Evolutionary conservation across 2,329 filamentous ascomycete genomes (phyloP).

Genomic region (Penicillium sp.): DNA sequence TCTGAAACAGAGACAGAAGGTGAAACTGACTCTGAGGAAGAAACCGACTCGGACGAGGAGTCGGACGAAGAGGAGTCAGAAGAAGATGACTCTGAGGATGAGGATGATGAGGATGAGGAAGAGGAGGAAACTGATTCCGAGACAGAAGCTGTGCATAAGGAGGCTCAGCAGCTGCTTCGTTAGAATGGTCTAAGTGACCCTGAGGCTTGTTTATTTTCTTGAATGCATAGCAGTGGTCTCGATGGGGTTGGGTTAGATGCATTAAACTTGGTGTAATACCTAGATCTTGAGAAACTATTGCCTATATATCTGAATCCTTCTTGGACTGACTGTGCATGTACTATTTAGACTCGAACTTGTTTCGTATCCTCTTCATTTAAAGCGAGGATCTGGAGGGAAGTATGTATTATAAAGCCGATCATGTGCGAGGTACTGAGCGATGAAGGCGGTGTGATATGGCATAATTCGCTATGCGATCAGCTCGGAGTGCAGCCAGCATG

Average conservation of each 20-base stretch:
- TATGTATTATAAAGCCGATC: constrained; percentile 1
- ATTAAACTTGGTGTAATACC: constrained; percentile 9
- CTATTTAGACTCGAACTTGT: no score
- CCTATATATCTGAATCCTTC: not conserved
- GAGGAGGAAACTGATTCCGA: constrained; percentile 45
- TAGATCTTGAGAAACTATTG: constrained; percentile 4
- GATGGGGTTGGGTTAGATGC: constrained; percentile 5
- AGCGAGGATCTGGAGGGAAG: not conserved
- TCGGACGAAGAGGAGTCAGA: constrained; percentile 47
- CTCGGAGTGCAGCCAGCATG: not conserved
- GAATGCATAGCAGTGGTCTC: constrained; percentile 10
- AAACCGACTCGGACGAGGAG: constrained; percentile 38
- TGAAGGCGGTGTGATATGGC: not conserved
- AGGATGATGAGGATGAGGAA: constrained; percentile 48
- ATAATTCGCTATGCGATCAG: constrained; percentile 12
- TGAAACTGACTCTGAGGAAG: constrained; percentile 48
- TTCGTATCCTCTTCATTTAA: no score
- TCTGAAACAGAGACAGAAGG: constrained; percentile 51
- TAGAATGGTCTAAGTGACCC: not conserved
- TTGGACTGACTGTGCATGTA: no score
- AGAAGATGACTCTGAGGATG: constrained; percentile 41
- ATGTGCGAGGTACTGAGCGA: constrained; percentile 11
- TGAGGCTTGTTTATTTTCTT: not conserved
- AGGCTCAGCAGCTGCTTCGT: constrained; percentile 25
- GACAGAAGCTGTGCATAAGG: constrained; percentile 26